Evolutionary conservation across 768 basidiomycete species (phyloP), one percentile per base, ranked within the genome.

Genomic region (Galerina marginata): DNA sequence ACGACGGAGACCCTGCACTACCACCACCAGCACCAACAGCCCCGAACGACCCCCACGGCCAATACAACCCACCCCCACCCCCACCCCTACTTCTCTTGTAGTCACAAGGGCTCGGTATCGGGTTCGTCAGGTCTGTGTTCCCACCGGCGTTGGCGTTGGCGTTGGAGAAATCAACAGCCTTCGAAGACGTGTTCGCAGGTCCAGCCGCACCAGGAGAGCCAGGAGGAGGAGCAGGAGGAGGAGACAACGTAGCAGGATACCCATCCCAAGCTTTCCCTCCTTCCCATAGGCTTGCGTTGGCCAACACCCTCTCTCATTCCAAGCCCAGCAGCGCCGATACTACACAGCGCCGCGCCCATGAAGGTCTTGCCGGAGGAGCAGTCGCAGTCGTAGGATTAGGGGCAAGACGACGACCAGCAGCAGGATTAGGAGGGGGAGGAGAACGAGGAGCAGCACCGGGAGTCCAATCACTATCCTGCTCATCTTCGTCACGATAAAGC

Each of bases 11-110:
- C 53, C 61, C 45, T 7, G 14, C 36, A 16, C 57, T 43, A 50
- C 61, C 46, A 10, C 12, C n/a, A 40, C 42, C 45, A 37, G 26
- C 37, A 10, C 42, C 38, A 6, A 37, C 54, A 38, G 26, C 59
- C 12, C 56, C 62, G 14, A 60, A 66, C 56, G 70, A 63, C 2
- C 63, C 64, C 68, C 69, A 71, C 5, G 66, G 20, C 20, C 20
- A 20, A 20, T 20, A 20, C 20, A 20, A 20, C 20, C 20, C 20
- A 20, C 20, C 20, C 10, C 50, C 33, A 46, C 45, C 55, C 10
- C 44, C 36, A 45, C 6, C 57, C 1, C 37, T 23, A 2, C 36
- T 20, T 16, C 26, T 29, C 5, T 42, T 39, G 12, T 29, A 39
- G 11, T 15, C 40, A 23, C 40, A 38, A 66, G 20, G 20, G 20